These are phyloP conservation scores for Botrytis paeoniae DNA, from an alignment of 2,329 filamentous ascomycete species.

Conservation along the genomic window DNA sequence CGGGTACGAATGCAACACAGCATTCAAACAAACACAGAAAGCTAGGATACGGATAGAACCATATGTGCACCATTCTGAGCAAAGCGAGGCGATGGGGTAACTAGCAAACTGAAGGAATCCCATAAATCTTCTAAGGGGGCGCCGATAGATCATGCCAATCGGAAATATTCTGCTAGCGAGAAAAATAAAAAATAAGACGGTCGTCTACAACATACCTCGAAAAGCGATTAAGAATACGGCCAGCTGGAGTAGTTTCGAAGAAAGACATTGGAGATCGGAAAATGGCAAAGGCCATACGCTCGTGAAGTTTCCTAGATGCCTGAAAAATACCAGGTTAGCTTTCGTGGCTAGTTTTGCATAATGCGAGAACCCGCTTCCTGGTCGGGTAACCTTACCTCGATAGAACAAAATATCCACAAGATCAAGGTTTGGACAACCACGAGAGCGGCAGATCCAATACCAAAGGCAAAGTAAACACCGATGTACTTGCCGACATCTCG, in stretches of 20 bases:
- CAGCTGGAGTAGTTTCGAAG: slow-evolving; percentile 77
- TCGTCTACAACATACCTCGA: slow-evolving; percentile 62
- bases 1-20: slow-evolving; percentile 10
- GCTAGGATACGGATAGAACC: slow-evolving; percentile 12
- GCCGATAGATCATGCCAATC: background rate
- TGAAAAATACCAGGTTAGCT: slow-evolving; percentile 39
- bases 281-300: slow-evolving; percentile 94
- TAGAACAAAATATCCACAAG: slow-evolving; percentile 99
- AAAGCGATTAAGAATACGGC: slow-evolving; percentile 95
- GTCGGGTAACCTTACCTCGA: slow-evolving; percentile 63
- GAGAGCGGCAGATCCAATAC: slow-evolving; percentile 77
- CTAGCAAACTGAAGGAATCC: background rate
- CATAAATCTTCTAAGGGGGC: background rate
- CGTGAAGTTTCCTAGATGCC: slow-evolving; percentile 93
- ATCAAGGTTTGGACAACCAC: slow-evolving; percentile 92
- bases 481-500: slow-evolving; percentile 82
- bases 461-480: slow-evolving; percentile 92
- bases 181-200: background rate
- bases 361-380: slow-evolving; percentile 24
- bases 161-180: background rate
- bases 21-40: background rate
- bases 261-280: slow-evolving; percentile 98
- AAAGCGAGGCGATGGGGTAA: background rate
- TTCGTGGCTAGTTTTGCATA: slow-evolving; percentile 24
- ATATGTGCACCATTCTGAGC: slow-evolving; percentile 5